Evolutionary conservation across 2,329 filamentous ascomycete species (phyloP), one percentile per base, ranked within the genome.

Genomic region (Raffaelea arxii): DNA sequence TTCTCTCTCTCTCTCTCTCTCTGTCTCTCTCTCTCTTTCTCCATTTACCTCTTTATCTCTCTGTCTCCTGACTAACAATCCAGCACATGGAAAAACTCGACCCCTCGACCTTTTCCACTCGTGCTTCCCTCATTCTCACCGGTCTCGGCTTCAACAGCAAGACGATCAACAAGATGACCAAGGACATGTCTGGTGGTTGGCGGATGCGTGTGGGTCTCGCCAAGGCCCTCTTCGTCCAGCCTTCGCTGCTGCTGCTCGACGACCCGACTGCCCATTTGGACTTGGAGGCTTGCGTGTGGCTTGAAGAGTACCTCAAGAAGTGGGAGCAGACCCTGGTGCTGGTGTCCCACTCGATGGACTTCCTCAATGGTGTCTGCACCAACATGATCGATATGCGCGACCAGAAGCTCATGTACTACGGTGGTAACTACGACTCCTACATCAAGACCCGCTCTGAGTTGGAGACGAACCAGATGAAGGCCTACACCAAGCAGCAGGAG

Each of bases 181-280:
- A 97, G 80, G 94, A 98, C 67, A 98, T 98, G 94, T 98, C 92
- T 55, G 92, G 92, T 87, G 92, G 92, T 59, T 98, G 92, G 92
- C 83, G 91, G 76, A 98, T 98, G 92, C 88, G 94, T 78, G 92
- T 98, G 49, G 92, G 92, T 48, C 82, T 98, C 51, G 92, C 78
- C 64, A 96, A 97, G 77, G 92, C 92, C 48, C 83, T 98, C 45
- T 98, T 98, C 74, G 91, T 98, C 71, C 94, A 94, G 78, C 92
- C 94, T 30, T 92, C 89, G 18, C 77, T 98, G 48, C 81, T 98
- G 43, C 78, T 98, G 55, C 89, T 98, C 60, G 92, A 98, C 65
- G 92, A 98, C 74, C 92, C 92, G 38, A 98, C 92, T 55, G 92
- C 92, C 62, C 92, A 98, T 80, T 86, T 98, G 80, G 92, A 98